Evolutionary conservation across 78 protist species (phyloP), one percentile per base, ranked within the genome.

Genomic region (Dictyostelium firmibasis): DNA sequence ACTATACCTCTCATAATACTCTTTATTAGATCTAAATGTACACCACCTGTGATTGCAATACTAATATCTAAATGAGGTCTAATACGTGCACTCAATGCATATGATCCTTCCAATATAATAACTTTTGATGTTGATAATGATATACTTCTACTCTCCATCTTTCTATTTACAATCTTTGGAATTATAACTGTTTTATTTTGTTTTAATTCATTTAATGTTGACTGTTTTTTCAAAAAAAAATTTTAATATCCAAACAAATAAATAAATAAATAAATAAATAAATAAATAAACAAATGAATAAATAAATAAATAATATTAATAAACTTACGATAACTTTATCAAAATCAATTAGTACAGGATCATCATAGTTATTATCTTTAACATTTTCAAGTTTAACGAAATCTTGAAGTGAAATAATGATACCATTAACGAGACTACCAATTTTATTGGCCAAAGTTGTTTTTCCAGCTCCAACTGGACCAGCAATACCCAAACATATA

Each of bases 381-480:
- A 95, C 97, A 41, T 20, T 70, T 31, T 83, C 85, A 10, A 85
- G 41, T 27, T 91, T 77, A 8, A 95, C 53, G 44, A 91, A 95
- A 44, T 95, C 94, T 85, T 95, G 96, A 18, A 95, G 69, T 9
- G 85, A 60, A n/a, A 95, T 36, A 4, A 95, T 84, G 25, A 84
- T n/a, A n/a, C 72, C 91, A 60, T 75, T 81, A 16, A 89, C 94
- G 10, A 95, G 81, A 36, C 87, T 47, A 64, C 78, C 86, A 3
- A 95, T 83, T 41, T 91, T 91, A 35, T 47, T 53, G 0, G 94
- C 92, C 13, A 95, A 74, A 4, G 97, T 81, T 25, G 94, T 53
- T 69, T 91, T 95, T 25, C 97, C 97, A 16, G 97, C 89, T 47
- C 97, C 97, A 72, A 85, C 87, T 70, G 97, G 96, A 70, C 97